Conservation (phyloP, 768 basidiomycete genomes). For the Rhizopogon roseolus region DNA sequence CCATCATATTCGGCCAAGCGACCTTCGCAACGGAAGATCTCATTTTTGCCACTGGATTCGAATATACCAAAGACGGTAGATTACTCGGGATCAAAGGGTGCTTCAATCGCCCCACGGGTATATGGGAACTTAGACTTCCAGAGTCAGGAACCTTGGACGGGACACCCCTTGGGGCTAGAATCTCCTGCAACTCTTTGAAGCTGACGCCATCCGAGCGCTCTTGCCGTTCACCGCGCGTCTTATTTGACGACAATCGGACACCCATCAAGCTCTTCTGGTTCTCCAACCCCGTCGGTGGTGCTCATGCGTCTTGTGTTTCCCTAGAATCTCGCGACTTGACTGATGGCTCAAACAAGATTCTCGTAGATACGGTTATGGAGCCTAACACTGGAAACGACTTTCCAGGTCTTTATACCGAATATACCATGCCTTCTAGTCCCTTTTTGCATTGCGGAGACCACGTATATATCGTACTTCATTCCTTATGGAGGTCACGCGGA, state of each 20-base stretch:
- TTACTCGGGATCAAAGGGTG: slow-evolving; percentile 57
- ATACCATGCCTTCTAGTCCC: slow-evolving; percentile 38
- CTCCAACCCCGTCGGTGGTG: slow-evolving; percentile 48
- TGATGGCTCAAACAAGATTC: slow-evolving; percentile 9
- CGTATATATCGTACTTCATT: slow-evolving; percentile 37
- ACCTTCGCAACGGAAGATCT: slow-evolving; percentile 39
- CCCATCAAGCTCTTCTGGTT: slow-evolving; percentile 44
- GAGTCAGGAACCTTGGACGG: slow-evolving; percentile 5
- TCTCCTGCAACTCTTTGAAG: slow-evolving; percentile 25
- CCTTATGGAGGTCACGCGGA: slow-evolving; percentile 49
- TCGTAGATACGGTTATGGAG: slow-evolving; percentile 41
- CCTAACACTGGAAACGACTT: slow-evolving; percentile 32
- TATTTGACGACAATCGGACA: slow-evolving; percentile 18
- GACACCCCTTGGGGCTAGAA: slow-evolving; percentile 1
- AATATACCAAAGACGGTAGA: slow-evolving; percentile 51
- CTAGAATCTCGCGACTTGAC: slow-evolving; percentile 41
- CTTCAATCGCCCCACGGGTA: slow-evolving; percentile 51
- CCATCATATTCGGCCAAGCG: slow-evolving; percentile 51
- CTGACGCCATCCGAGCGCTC: slow-evolving; percentile 41
- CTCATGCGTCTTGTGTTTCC: slow-evolving; percentile 52
- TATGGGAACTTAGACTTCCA: slow-evolving; percentile 45
- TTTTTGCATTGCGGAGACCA: slow-evolving; percentile 26
- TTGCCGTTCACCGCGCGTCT: slow-evolving; percentile 56
- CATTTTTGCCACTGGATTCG: slow-evolving; percentile 60
- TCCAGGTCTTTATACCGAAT: slow-evolving; percentile 59